A percentile compares a stretch with the other conserved stretches of the same genome.
These are phyloP conservation scores for Fusarium sp. DNA, from an alignment of 2,329 filamentous ascomycete genomes.

Conservation along the genomic window DNA sequence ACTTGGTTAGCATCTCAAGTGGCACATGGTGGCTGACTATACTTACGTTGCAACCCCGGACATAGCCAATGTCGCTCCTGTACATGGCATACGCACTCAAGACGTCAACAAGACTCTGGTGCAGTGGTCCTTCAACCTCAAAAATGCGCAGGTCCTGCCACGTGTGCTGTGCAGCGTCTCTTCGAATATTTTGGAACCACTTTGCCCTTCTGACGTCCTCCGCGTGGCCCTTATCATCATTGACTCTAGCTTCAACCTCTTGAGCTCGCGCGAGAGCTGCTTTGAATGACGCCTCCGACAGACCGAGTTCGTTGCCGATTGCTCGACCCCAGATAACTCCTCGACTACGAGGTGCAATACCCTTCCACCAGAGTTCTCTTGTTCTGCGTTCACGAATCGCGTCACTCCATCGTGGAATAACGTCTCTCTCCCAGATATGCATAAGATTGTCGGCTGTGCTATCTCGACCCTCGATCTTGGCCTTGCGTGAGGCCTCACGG, in stretches of 20 bases:
- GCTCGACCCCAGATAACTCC: conserved; percentile 79
- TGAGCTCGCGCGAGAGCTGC: conserved; percentile 79
- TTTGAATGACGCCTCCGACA: conserved; percentile 77
- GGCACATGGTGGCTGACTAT: conserved; percentile 12
- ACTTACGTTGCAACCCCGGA: conserved; percentile 81
- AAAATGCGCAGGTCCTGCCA: conserved; percentile 84
- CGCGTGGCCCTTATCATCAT: conserved; percentile 63
- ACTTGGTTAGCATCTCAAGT: conserved; percentile 39
- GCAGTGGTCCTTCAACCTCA: conserved; percentile 74
- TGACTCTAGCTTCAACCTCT: conserved; percentile 71
- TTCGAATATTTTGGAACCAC: conserved; percentile 75
- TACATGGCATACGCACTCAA: conserved; percentile 87
- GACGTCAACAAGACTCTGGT: conserved; percentile 78
- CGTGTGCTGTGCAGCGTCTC: conserved; percentile 74
- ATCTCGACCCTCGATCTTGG: conserved; percentile 68
- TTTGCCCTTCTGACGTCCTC: conserved; percentile 70
- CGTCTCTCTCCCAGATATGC: conserved; percentile 81
- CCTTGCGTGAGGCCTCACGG: conserved; percentile 67
- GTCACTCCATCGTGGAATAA: conserved; percentile 81
- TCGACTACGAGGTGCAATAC: conserved; percentile 79
- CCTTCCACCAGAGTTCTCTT: conserved; percentile 86
- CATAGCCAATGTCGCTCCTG: conserved; percentile 84
- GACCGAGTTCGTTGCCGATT: conserved; percentile 80
- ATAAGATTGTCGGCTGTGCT: conserved; percentile 68
- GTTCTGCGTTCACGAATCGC: conserved; percentile 79